Base-by-base conservation (phyloP, 257 asterid genomes). In the Forsythia suspensa region DNA sequence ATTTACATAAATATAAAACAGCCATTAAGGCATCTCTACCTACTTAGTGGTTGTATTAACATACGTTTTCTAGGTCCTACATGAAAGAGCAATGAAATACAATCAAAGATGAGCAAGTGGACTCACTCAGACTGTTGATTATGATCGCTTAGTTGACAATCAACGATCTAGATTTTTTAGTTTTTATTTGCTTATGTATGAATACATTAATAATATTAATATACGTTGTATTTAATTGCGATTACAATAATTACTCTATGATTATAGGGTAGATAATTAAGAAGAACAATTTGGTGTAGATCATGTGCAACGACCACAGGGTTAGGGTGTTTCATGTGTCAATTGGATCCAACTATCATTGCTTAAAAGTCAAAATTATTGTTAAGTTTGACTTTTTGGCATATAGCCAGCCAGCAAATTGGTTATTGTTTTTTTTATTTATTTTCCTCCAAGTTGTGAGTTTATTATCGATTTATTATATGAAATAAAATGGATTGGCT, bases 221-320 rank as follows among this genome's bases (percentile, higher is more conserved):
- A 24, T 24, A 41, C 8, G 10, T 7, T 43, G 3, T 43, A 9
- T 43, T 43, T 43, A 43, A 48, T 48, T 13, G n/a, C 0, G 20
- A 15, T 13, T 15, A 46, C 3, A 46, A 55, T 55, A 55, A 16
- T 55, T 18, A 18, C 2, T 55, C 63, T 55, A 55, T 46, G 55
- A 46, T 18, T 55, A 57, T 57, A 52, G 20, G 67, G 1, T 46
- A 8, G 55, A 1, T 46, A 46, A 8, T 8, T 46, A 29, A 29
- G 34, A 46, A 46, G 41, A 77, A 72, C 68, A 76, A 69, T 44
- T 80, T 70, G 76, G 75, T 65, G 34, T 74, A 39, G 74, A 83
- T 82, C 86, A 85, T 82, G 89, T 85, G 88, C 86, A 82, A 70
- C 76, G 8, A 80, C 83, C 88, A 76, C 39, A 6, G n/a, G 38